Conservation (phyloP, 2,329 filamentous ascomycete genomes). For the Scopulariopsis brevicaulis region DNA sequence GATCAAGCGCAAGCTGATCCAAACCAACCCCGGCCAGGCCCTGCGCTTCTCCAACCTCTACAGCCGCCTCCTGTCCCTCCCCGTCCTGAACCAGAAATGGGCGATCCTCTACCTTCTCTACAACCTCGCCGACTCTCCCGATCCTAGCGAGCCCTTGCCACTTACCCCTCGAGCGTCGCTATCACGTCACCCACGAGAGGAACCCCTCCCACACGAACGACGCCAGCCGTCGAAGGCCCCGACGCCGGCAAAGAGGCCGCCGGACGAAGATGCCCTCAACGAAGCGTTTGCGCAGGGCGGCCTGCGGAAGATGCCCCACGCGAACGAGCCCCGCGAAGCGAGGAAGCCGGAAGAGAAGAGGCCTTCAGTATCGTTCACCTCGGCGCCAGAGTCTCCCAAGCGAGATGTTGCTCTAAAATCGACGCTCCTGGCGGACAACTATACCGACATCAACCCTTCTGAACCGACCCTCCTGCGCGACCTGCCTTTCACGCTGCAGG, state of each 20-base stretch:
- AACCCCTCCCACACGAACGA: constrained; percentile 21
- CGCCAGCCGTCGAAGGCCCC: constrained; percentile 23
- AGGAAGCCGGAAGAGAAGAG: constrained; percentile 13
- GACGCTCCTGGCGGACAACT: constrained; percentile 43
- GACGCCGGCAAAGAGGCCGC: constrained; percentile 17
- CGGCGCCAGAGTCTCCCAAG: constrained; percentile 19
- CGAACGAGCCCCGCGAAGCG: constrained; percentile 23
- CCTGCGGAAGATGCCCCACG: constrained; percentile 29
- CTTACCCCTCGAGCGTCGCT: constrained; percentile 20
- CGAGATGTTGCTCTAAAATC: constrained; percentile 46
- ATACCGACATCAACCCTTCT: constrained; percentile 44
- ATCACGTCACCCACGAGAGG: constrained; percentile 22
- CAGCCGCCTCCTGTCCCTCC: constrained; percentile 76
- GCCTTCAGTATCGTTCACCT: constrained; percentile 1
- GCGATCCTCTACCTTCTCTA: constrained; percentile 87
- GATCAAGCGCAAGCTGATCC: constrained; percentile 79
- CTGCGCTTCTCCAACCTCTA: constrained; percentile 85
- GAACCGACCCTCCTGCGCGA: constrained; percentile 64
- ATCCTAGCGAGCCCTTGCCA: constrained; percentile 40
- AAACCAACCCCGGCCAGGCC: constrained; percentile 67
- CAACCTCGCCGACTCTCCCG: constrained; percentile 61
- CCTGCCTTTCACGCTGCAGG: constrained; percentile 85
- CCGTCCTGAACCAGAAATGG: constrained; percentile 93
- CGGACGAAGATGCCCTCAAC: constrained; percentile 35
- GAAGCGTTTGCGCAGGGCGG: constrained; percentile 45